These are phyloP conservation scores for Lipomyces lipofer DNA, from an alignment of 805 yeast genomes.

Conservation along the genomic window DNA sequence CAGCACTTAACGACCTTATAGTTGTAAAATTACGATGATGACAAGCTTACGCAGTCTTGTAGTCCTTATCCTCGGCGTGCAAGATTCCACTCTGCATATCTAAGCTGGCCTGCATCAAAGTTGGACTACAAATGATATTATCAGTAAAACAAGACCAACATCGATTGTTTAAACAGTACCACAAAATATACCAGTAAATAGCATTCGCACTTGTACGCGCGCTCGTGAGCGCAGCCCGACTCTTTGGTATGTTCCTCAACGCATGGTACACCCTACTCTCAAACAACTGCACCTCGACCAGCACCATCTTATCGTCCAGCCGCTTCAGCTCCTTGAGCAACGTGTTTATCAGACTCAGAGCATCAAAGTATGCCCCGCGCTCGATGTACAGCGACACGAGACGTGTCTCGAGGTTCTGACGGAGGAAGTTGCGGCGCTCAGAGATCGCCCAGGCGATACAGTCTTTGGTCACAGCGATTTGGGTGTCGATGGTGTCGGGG, in stretches of 20 bases:
- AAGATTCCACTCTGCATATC: slow-evolving; percentile 94
- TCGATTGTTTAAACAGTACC: neutral
- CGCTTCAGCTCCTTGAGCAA: slow-evolving; percentile 84
- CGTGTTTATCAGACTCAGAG: slow-evolving; percentile 68
- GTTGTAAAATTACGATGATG: too few species aligned
- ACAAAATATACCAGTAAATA: slow-evolving; percentile 61
- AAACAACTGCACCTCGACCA: slow-evolving; percentile 91
- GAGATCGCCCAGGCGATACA: slow-evolving; percentile 83
- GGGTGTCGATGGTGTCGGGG: slow-evolving; percentile 63
- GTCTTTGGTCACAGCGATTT: slow-evolving; percentile 71
- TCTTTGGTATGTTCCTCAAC: slow-evolving; percentile 83
- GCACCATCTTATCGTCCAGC: slow-evolving; percentile 90
- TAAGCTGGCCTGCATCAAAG: slow-evolving; percentile 88
- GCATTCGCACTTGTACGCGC: slow-evolving; percentile 98
- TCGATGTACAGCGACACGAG: slow-evolving; percentile 73
- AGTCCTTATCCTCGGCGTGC: slow-evolving; percentile 96
- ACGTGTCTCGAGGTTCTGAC: slow-evolving; percentile 84
- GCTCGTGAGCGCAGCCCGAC: slow-evolving; percentile 87
- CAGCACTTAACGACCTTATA: neutral
- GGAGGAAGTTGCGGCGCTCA: slow-evolving; percentile 81
- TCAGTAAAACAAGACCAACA: neutral
- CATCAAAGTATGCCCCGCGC: slow-evolving; percentile 63
- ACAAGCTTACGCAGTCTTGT: slow-evolving; percentile 69
- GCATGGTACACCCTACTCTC: slow-evolving; percentile 91
- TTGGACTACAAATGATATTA: slow-evolving; percentile 49